Evolutionary conservation across 306 rosid species (phyloP).

Genomic region (Pyrus pyrifolia): DNA sequence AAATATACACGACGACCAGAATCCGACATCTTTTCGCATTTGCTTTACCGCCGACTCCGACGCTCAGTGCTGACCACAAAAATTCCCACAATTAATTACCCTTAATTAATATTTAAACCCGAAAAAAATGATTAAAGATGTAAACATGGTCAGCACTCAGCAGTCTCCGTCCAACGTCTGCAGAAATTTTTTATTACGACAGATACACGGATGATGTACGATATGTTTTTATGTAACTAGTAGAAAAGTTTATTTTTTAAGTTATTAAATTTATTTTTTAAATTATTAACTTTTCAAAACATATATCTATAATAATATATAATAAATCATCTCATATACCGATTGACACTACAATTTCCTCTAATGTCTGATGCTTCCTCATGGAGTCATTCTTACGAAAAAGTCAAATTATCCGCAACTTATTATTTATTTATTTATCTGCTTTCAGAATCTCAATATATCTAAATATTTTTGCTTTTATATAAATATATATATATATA

Average conservation of each 20-base stretch:
- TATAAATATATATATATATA: not conserved
- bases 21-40: not conserved
- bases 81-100: not conserved
- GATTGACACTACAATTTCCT: too few species aligned
- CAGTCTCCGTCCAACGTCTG: too few species aligned
- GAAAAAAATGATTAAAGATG: not conserved
- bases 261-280: too few species aligned
- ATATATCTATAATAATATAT: too few species aligned
- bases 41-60: not conserved
- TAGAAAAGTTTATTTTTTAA: too few species aligned
- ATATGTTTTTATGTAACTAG: too few species aligned
- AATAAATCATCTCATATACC: too few species aligned
- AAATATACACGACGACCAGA: too few species aligned
- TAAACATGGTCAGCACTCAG: not conserved
- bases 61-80: not conserved
- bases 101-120: not conserved
- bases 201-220: rapidly evolving
- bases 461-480: not conserved
- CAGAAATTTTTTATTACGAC: too few species aligned
- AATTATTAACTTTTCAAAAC: too few species aligned
- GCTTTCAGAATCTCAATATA: not conserved
- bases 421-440: not conserved
- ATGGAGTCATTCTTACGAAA: slow-evolving; percentile 4
- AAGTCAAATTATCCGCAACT: slow-evolving; percentile 27
- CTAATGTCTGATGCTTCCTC: too few species aligned